phyloP scores from a whole-genome alignment of 768 basidiomycete species.

The Suillus cothurnatus region DNA sequence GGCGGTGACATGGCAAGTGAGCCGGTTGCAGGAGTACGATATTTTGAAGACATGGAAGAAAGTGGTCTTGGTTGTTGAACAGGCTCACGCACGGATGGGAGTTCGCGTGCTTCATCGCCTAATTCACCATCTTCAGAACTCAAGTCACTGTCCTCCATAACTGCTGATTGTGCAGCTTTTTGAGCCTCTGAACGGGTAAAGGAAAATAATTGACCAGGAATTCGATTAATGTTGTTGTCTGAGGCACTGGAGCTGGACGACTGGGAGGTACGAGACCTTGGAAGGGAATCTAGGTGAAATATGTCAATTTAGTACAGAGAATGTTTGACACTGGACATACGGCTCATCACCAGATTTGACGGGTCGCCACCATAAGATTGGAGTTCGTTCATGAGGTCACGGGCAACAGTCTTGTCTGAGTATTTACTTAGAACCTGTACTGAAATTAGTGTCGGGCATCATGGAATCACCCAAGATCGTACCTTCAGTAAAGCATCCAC shows the following conservation, averaged over 20 bases:
- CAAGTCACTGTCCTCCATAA: constrained; percentile 34
- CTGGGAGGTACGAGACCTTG: constrained; percentile 56
- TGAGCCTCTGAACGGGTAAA: constrained; percentile 18
- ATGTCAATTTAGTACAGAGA: not conserved
- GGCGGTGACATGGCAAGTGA: constrained; percentile 62
- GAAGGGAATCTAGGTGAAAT: constrained; percentile 33
- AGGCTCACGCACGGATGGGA: constrained; percentile 41
- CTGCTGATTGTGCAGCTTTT: constrained; percentile 20
- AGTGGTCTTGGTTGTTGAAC: constrained; percentile 54
- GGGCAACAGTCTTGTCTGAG: constrained; percentile 79
- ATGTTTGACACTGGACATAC: constrained; percentile 42
- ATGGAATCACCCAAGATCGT: constrained; percentile 11
- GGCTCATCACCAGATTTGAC: constrained; percentile 62
- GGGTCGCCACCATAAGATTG: constrained; percentile 76
- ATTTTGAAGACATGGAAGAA: constrained; percentile 79
- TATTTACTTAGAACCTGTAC: constrained; percentile 76
- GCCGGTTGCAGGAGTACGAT: constrained; percentile 74
- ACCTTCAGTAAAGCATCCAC: constrained; percentile 88
- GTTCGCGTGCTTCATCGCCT: constrained; percentile 50
- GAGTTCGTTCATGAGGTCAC: constrained; percentile 73
- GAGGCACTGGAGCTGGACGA: constrained; percentile 69
- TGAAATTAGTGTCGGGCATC: constrained; percentile 6
- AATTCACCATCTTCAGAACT: constrained; percentile 48
- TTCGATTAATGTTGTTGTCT: constrained; percentile 32
- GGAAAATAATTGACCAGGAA: constrained; percentile 11